Conservation (phyloP, 2,329 filamentous ascomycete species). For the Pezicula carpinea region DNA sequence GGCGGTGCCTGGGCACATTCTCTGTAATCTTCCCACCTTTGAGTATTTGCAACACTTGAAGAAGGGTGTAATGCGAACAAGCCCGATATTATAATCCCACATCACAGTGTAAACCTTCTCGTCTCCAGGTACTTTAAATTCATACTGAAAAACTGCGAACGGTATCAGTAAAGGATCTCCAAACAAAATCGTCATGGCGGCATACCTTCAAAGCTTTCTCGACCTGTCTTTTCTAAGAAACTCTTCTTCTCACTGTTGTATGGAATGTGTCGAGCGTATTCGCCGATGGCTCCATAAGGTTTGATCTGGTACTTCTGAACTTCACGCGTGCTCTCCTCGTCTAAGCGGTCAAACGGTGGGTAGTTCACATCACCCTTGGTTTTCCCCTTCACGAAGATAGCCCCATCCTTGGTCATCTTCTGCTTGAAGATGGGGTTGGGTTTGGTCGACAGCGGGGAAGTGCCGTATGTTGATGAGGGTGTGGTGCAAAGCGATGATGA, state of each 20-base stretch:
- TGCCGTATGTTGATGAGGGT: constrained; percentile 22
- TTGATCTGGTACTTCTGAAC: constrained; percentile 62
- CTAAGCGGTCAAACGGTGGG: constrained; percentile 64
- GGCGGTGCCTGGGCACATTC: constrained; percentile 6
- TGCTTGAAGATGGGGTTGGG: constrained; percentile 31
- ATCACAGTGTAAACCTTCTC: constrained; percentile 70
- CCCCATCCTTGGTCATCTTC: constrained; percentile 62
- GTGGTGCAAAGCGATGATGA: constrained; percentile 20
- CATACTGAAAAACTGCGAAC: constrained; percentile 72
- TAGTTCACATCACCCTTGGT: constrained; percentile 68
- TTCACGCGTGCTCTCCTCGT: constrained; percentile 50
- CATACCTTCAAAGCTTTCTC: constrained; percentile 84
- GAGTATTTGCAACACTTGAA: constrained; percentile 87
- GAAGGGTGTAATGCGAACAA: constrained; percentile 89
- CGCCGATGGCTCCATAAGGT: constrained; percentile 58
- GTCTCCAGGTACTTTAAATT: constrained; percentile 66
- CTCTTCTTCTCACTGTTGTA: constrained; percentile 94
- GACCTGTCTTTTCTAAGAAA: constrained; percentile 79
- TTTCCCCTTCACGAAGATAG: constrained; percentile 56
- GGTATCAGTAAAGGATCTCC: constrained; percentile 17
- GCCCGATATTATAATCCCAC: constrained; percentile 96
- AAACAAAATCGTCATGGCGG: constrained; percentile 6
- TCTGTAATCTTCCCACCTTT: constrained; percentile 57
- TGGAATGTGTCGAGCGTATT: constrained; percentile 72
- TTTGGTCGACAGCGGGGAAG: constrained; percentile 15